Conservation (phyloP, 2,329 filamentous ascomycete genomes). For the Venturiaceae sp. region DNA sequence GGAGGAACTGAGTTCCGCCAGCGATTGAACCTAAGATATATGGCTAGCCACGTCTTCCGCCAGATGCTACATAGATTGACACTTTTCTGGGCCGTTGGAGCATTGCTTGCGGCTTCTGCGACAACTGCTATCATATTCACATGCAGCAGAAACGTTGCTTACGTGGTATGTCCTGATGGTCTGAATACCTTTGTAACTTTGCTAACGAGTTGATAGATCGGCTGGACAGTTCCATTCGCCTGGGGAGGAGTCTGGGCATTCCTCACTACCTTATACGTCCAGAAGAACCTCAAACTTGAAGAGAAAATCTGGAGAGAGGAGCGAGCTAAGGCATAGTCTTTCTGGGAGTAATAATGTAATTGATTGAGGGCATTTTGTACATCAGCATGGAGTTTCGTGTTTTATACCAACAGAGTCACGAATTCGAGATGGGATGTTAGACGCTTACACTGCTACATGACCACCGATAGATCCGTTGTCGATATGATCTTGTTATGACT, state of each 20-base stretch:
- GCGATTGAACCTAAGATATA: constrained; percentile 40
- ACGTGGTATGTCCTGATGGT: constrained; percentile 27
- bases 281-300: constrained; percentile 24
- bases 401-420: not conserved
- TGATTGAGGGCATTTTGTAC: not conserved
- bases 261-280: constrained; percentile 36
- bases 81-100: constrained; percentile 42
- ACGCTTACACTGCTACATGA: not conserved
- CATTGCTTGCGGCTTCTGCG: constrained; percentile 27
- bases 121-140: constrained; percentile 38
- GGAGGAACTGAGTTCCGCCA: constrained; percentile 44
- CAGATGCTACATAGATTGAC: constrained; percentile 42
- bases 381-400: not conserved
- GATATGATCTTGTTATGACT: too few relatives aligned
- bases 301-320: constrained; percentile 23
- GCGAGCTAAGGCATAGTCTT: constrained; percentile 3
- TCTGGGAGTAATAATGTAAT: not conserved
- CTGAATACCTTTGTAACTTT: not conserved
- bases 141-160: constrained; percentile 35
- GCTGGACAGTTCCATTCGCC: constrained; percentile 39
- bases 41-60: constrained; percentile 43
- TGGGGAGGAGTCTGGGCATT: constrained; percentile 39
- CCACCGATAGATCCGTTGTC: too few relatives aligned
- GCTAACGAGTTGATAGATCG: constrained; percentile 19
- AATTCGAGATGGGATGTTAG: not conserved